Conservation (phyloP, 1,139 yeast species). For the Magnusiomyces sp. region DNA sequence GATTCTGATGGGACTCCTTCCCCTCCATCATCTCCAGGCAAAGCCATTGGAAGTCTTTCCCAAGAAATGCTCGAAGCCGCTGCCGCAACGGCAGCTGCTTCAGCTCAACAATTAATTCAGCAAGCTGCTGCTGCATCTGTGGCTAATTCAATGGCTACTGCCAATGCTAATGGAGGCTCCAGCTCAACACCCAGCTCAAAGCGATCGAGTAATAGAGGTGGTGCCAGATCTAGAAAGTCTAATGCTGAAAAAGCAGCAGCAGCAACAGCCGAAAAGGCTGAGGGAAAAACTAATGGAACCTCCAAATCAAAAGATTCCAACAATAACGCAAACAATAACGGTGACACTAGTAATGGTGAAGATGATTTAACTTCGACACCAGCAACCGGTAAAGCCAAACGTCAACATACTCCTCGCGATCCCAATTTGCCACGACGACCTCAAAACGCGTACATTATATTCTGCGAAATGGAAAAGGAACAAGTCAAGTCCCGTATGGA, state of each 20-base stretch:
- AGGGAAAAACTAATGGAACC: no score
- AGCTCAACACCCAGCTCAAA: not conserved
- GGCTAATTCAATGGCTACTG: not conserved
- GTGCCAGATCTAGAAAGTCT: not conserved
- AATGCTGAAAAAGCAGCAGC: slow-evolving; percentile 2
- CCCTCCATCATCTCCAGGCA: slow-evolving; percentile 2
- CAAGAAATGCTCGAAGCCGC: slow-evolving; percentile 3
- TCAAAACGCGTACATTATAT: slow-evolving; percentile 78
- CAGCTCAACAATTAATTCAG: slow-evolving; percentile 3
- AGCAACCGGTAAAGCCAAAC: not conserved
- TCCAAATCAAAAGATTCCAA: no score
- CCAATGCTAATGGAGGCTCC: not conserved
- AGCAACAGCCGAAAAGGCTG: not conserved
- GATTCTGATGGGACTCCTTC: slow-evolving; percentile 2
- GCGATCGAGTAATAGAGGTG: not conserved
- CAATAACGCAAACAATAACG: slow-evolving; percentile 13
- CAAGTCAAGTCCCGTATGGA: slow-evolving; percentile 51
- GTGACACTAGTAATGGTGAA: slow-evolving; percentile 18
- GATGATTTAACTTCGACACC: not conserved
- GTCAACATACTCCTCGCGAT: slow-evolving; percentile 41
- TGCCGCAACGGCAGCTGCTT: slow-evolving; percentile 5
- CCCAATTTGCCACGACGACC: slow-evolving; percentile 85
- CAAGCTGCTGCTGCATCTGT: slow-evolving; percentile 2
- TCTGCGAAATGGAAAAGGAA: slow-evolving; percentile 82
- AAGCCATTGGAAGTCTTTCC: slow-evolving; percentile 2